Percentiles rank a stretch among this genome's conserved stretches.
Conservation (phyloP, 345 rosid species). For the thale cress (Arabidopsis thaliana) region TAIR10.1 NC_003074.8:7177001-7177500, state of each 20-base stretch:
- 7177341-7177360: conserved; percentile 57
- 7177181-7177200: background rate
- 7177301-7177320: conserved; percentile 63
- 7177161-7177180: background rate
- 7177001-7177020: background rate
- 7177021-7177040: conserved; percentile 10
- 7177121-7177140: conserved; percentile 11
- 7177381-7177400: conserved; percentile 58
- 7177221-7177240: conserved; percentile 65
- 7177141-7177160: background rate
- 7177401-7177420: conserved; percentile 48
- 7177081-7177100: conserved; percentile 25
- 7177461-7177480: conserved; percentile 41
- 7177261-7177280: conserved; percentile 44
- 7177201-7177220: conserved; percentile 4
- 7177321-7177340: conserved; percentile 56
- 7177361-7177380: conserved; percentile 62
- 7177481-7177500: conserved; percentile 57
- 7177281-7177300: conserved; percentile 54
- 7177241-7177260: conserved; percentile 35
- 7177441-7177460: conserved; percentile 41
- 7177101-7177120: conserved; percentile 11
- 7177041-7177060: background rate
- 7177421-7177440: conserved; percentile 43
- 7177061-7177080: conserved; percentile 13